Percentiles rank a stretch among this genome's conserved stretches.
Conservation (phyloP, 2,329 filamentous ascomycete species). For the Ceratocystiopsis minuta region DNA sequence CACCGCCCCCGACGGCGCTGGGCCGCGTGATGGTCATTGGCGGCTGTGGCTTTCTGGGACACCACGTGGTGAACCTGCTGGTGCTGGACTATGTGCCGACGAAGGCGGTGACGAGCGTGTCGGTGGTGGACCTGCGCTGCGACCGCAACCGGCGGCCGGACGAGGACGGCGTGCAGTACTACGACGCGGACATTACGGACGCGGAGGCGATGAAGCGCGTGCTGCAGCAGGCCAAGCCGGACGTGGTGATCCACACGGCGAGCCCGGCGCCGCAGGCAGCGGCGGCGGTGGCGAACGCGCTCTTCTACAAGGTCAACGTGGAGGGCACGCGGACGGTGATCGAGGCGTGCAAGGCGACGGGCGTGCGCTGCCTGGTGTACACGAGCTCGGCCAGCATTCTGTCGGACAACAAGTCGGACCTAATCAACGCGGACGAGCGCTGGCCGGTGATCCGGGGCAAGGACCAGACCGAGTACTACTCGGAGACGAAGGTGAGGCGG, state of each 20-base stretch:
- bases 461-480: slow-evolving; percentile 65
- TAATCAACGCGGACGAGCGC: slow-evolving; percentile 70
- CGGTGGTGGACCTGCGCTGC: slow-evolving; percentile 57
- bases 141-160: slow-evolving; percentile 45
- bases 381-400: slow-evolving; percentile 80
- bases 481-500: slow-evolving; percentile 58
- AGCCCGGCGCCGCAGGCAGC: slow-evolving; percentile 43
- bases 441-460: slow-evolving; percentile 60
- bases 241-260: slow-evolving; percentile 83
- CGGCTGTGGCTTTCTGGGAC: slow-evolving; percentile 70
- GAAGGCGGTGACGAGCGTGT: slow-evolving; percentile 30
- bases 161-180: slow-evolving; percentile 43
- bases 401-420: slow-evolving; percentile 61
- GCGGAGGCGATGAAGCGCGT: slow-evolving; percentile 38
- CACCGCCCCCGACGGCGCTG: slow-evolving; percentile 19
- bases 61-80: slow-evolving; percentile 61
- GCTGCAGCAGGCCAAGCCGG: slow-evolving; percentile 50
- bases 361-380: slow-evolving; percentile 71
- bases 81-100: slow-evolving; percentile 35
- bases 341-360: slow-evolving; percentile 48
- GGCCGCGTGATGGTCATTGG: slow-evolving; percentile 64
- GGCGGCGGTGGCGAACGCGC: slow-evolving; percentile 33
- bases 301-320: slow-evolving; percentile 72
- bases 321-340: slow-evolving; percentile 68
- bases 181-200: slow-evolving; percentile 64